These are phyloP conservation scores for Carex sylvatica DNA, from an alignment of 202 grass and related monocot genomes.

Conservation along the genomic window DNA sequence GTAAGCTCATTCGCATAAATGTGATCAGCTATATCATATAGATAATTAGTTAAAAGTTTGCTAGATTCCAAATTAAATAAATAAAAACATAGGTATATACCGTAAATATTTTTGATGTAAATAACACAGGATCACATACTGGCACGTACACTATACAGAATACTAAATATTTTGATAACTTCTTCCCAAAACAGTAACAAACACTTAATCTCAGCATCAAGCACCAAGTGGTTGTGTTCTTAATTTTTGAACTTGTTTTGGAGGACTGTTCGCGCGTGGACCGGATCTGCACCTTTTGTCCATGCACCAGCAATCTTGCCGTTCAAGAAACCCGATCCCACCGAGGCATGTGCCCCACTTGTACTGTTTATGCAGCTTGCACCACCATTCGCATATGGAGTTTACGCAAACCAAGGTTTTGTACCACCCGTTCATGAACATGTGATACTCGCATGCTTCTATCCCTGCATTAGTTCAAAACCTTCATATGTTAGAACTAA, in stretches of 20 bases:
- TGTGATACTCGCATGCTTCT: neutral
- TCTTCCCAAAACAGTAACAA: neutral
- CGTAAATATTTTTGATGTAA: neutral
- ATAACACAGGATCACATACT: neutral
- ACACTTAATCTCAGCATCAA: neutral
- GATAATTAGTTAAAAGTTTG: no score
- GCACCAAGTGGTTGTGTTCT: neutral
- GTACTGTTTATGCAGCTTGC: neutral
- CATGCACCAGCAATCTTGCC: slow-evolving; percentile 19
- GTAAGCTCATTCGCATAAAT: no score
- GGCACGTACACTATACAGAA: neutral
- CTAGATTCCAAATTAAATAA: no score
- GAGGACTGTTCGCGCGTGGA: neutral
- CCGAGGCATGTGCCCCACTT: slow-evolving; percentile 8
- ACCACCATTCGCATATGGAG: slow-evolving; percentile 11
- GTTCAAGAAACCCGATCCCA: neutral
- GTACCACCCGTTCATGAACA: slow-evolving; percentile 10
- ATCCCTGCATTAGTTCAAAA: neutral
- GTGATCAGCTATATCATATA: no score
- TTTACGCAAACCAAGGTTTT: slow-evolving; percentile 12
- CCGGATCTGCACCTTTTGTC: neutral
- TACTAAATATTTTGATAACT: neutral
- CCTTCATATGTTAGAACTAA: no score
- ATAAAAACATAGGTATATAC: neutral
- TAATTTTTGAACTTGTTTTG: neutral